These are phyloP conservation scores for Aspergillus quadrilineatus DNA, from an alignment of 2,329 filamentous ascomycete species.

Conservation along the genomic window DNA sequence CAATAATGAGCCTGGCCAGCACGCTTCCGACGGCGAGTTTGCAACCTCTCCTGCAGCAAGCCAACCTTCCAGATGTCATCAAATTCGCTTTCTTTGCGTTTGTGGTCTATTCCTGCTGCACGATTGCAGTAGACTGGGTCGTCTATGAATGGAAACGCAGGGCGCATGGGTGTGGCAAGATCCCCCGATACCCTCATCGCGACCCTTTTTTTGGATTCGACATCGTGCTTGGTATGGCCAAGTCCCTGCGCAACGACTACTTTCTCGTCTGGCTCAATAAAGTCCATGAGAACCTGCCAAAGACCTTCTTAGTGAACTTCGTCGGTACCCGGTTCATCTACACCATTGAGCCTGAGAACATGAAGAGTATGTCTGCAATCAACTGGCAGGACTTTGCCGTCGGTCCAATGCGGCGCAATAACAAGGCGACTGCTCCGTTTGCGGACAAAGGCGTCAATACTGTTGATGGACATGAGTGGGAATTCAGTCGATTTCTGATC, in stretches of 20 bases:
- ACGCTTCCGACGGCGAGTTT: no score
- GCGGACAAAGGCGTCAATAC: neutral
- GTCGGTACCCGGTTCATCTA: neutral
- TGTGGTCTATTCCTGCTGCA: neutral
- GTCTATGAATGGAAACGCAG: neutral
- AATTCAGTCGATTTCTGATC: neutral
- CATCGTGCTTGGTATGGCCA: neutral
- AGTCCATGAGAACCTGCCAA: neutral
- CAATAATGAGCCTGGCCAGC: no score
- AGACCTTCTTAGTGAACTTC: neutral
- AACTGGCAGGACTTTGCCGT: slow-evolving; percentile 14
- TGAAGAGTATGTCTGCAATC: slow-evolving; percentile 1
- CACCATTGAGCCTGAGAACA: neutral
- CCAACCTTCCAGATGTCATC: no score
- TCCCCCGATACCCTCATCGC: neutral
- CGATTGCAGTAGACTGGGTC: neutral
- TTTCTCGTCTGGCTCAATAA: neutral
- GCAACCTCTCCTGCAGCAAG: no score
- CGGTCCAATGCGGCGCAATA: slow-evolving; percentile 9
- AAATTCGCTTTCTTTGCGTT: neutral
- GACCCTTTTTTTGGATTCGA: neutral
- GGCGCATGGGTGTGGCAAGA: neutral
- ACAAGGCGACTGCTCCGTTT: neutral
- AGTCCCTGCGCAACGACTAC: neutral
- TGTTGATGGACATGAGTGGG: neutral